Conservation (phyloP, 495 filamentous ascomycete species). For the Lasiosphaeriaceae sp. region DNA sequence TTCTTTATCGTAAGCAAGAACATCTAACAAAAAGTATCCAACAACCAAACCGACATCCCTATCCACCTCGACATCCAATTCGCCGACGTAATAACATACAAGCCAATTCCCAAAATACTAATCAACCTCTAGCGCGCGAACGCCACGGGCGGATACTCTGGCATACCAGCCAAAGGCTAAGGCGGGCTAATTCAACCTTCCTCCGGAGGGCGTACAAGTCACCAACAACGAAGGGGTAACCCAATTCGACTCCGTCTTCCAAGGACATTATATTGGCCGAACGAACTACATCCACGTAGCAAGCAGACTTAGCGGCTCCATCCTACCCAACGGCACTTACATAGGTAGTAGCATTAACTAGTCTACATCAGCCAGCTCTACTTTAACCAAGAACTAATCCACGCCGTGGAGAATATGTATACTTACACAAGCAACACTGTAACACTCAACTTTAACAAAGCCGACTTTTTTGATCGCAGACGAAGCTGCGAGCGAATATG, state of each 20-base stretch:
- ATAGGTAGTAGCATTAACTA: constrained; percentile 39
- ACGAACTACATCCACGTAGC: constrained; percentile 44
- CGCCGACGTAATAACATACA: constrained; percentile 54
- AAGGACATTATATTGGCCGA: constrained; percentile 52
- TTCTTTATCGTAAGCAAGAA: constrained; percentile 30
- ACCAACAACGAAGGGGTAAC: constrained; percentile 46
- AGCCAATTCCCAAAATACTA: constrained; percentile 51
- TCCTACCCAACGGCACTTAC: constrained; percentile 46
- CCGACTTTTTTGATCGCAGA: constrained; percentile 42
- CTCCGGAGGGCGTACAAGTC: constrained; percentile 48
- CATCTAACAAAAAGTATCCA: constrained; percentile 51
- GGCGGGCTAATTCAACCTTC: constrained; percentile 44
- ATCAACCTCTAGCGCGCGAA: constrained; percentile 55
- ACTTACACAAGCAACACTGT: constrained; percentile 57
- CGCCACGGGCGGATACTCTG: constrained; percentile 51
- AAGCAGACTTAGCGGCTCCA: constrained; percentile 40
- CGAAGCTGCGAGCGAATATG: constrained; percentile 34
- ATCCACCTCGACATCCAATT: constrained; percentile 58
- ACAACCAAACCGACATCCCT: constrained; percentile 50
- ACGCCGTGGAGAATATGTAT: constrained; percentile 47
- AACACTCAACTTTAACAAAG: constrained; percentile 43
- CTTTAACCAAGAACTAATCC: constrained; percentile 57
- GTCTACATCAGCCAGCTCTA: constrained; percentile 63
- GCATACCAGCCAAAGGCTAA: constrained; percentile 43
- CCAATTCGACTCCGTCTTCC: constrained; percentile 50